Base-by-base conservation (phyloP, 2,329 filamentous ascomycete species). In the Penicillium capsulatum region DNA sequence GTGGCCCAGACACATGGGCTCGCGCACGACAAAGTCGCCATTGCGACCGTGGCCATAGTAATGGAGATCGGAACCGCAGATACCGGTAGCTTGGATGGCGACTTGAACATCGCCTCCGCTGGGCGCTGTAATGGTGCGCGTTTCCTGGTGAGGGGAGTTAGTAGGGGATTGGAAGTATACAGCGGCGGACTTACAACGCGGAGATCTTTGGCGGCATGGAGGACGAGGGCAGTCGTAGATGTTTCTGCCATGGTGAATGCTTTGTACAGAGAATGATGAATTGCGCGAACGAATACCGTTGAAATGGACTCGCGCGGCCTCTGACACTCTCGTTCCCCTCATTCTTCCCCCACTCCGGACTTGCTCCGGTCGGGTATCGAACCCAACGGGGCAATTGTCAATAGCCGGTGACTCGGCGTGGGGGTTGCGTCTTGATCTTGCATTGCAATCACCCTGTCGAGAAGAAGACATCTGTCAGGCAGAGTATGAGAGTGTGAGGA, bases 31-130 rank as follows among this genome's bases (percentile, higher is more conserved):
- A 59, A 89, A 94, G 72, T 86, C 80, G 61, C 88, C 89, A 66
- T 94, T 94, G 59, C 84, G 81, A 58, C 86, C 87, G 65, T 94
- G 84, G 48, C 78, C 73, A 77, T 87, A 94, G 80, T 94, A 95
- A 74, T 95, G 83, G 4, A 83, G 73, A 61, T 86, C 82, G 35
- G 77, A 82, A 58, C 82, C 82, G 63, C 82, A 86, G 57, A 86
- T 79, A 17, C 81, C 81, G 3, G 82, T 86, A 50, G 77, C 74
- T 46, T 75, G 76, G 47, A 86, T 73, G 47, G 75, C 72, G 47
- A 86, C 65, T 65, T 85, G 77, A 37, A 86, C 73, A 60, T 85
- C 80, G 47, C 66, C 61, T 17, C 67, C 59, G 28, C 59, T 56
- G 10, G 77, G 78, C 10, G 68, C 51, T 19, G 67, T 50, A 31